A percentile compares a stretch with the other conserved stretches of the same genome.
Conservation (phyloP, 2,329 filamentous ascomycete species). For the Knoxdaviesia capensis region DNA sequence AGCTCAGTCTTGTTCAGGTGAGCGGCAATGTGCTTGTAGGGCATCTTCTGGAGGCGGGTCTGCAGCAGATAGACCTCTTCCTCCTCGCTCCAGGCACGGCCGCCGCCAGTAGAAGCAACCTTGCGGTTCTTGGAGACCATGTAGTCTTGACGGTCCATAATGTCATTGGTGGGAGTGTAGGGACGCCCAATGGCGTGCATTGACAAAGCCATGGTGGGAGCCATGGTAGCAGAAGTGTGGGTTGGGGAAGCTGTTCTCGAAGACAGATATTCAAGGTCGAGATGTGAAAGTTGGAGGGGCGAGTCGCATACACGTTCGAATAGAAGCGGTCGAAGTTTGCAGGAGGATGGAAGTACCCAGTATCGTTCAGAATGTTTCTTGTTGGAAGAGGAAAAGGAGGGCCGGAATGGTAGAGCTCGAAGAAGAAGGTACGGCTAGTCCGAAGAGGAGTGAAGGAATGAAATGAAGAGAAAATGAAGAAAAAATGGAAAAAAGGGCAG, state of each 20-base stretch:
- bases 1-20: constrained; percentile 77
- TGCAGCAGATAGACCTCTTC: constrained; percentile 76
- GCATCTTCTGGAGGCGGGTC: constrained; percentile 72
- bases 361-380: neutral
- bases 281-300: no score
- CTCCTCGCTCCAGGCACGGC: constrained; percentile 69
- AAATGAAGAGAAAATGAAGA: constrained; percentile 1
- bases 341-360: neutral
- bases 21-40: constrained; percentile 74
- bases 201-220: constrained; percentile 24
- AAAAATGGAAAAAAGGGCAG: constrained; percentile 5
- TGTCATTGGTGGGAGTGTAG: constrained; percentile 32
- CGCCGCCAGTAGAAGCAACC: constrained; percentile 49
- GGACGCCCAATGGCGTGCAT: neutral
- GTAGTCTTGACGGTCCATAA: constrained; percentile 35
- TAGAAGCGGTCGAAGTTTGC: neutral
- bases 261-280: no score
- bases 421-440: neutral
- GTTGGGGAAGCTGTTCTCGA: constrained; percentile 1
- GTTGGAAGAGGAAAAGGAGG: neutral
- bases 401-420: neutral
- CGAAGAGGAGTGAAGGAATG: neutral
- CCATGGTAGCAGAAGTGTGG: constrained; percentile 16
- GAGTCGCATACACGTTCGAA: neutral
- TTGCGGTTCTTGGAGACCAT: constrained; percentile 46